Percentiles rank a stretch among this genome's conserved stretches.
Evolutionary conservation across 805 yeast species (phyloP).

Genomic region (Kuraishia borneana): DNA sequence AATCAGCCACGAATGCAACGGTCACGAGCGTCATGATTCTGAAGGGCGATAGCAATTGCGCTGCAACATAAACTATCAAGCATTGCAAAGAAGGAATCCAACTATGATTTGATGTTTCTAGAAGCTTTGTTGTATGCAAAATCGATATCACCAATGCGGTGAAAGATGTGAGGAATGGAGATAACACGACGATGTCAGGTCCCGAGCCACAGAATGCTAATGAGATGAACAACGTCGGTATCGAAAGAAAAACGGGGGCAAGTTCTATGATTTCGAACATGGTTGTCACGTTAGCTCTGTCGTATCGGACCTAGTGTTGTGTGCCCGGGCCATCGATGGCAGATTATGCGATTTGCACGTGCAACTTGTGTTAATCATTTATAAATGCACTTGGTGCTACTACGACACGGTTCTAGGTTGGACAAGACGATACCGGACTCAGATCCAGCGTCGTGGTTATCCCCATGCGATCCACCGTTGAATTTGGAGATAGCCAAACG

Average conservation of each 20-base stretch:
- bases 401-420: conserved; percentile 21
- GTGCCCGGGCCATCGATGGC: neutral
- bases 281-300: neutral
- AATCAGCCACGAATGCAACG: conserved; percentile 7
- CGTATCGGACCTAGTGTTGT: neutral
- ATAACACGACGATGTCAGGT: conserved; percentile 6
- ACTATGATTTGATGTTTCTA: neutral
- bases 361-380: neutral
- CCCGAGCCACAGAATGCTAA: conserved; percentile 13
- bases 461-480: conserved; percentile 25
- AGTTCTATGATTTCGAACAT: conserved; percentile 10
- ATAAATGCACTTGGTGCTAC: conserved; percentile 19
- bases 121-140: conserved; percentile 2
- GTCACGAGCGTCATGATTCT: conserved; percentile 14
- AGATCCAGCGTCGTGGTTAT: conserved; percentile 20
- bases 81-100: conserved; percentile 5
- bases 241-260: conserved; percentile 20
- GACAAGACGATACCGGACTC: conserved; percentile 10
- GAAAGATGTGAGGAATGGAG: conserved; percentile 15
- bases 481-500: conserved; percentile 10
- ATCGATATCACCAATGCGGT: conserved; percentile 3
- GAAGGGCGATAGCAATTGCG: conserved; percentile 14
- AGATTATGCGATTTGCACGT: neutral
- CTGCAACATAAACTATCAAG: conserved; percentile 11
- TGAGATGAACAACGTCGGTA: conserved; percentile 21